Base-by-base conservation (phyloP, 2,329 filamentous ascomycete species). In the Penicillium freii region DNA sequence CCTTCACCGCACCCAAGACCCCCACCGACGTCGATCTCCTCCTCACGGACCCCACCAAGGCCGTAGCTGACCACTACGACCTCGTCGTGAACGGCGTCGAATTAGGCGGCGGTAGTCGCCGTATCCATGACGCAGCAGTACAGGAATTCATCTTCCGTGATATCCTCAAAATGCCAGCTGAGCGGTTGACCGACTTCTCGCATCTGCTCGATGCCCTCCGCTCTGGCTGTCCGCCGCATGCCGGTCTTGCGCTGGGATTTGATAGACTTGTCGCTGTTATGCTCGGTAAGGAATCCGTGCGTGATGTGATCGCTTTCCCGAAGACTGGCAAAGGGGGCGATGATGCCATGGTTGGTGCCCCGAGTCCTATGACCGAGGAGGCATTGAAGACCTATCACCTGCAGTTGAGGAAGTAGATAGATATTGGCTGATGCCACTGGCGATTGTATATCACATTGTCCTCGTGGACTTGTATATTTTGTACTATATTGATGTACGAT, bases 261-360 rank as follows among this genome's bases (percentile, higher is more conserved):
- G 94, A 99, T 73, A 82, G 94, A 4, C 75, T 99, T 48, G 82
- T 94, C 39, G 88, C 93, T 0, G 79, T 96, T 0, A 84, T 99
- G 80, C 84, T 88, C 23, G 88, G 87, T 1, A 87, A 84, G 33
- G 82, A 88, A 11, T 92, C 88, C 1, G 88, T 99, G 3, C 81
- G 90, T 58, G 93, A 99, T 77, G 93, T 99, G 1, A 97, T 99
- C 74, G 92, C 92, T 0, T 99, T 99, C 70, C 95, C 94, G 0
- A 99, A 99, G 80, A 92, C 86, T 60, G 92, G 91, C 60, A 92
- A 87, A 71, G 92, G 93, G 0, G 90, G 94, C 0, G 90, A 96
- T 70, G 94, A 99, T 76, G 75, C 86, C 56, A 84, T 96, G 74
- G 91, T 96, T 3, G 86, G 85, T 66, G 90, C 90, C 61, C 94